Percentiles rank a stretch among this genome's conserved stretches.
Conservation (phyloP, 2,329 filamentous ascomycete genomes). For the Nemania abortiva region DNA sequence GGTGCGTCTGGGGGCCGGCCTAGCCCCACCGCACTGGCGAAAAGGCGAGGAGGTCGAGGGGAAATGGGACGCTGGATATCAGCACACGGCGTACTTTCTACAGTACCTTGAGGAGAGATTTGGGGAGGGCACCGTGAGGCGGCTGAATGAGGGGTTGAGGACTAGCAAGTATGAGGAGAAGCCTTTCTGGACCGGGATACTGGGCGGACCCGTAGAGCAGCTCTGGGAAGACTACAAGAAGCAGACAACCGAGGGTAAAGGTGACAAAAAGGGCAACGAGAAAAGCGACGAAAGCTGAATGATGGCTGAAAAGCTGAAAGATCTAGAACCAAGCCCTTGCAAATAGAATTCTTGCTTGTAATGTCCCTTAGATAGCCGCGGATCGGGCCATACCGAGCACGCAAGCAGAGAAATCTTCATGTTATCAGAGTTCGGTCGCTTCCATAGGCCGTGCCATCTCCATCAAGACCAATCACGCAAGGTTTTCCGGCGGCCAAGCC, state of each 20-base stretch:
- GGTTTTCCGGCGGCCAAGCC: constrained; percentile 20
- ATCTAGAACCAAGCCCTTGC: constrained; percentile 25
- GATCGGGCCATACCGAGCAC: constrained; percentile 22
- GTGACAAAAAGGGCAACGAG: background rate
- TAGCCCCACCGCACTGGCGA: constrained; percentile 88
- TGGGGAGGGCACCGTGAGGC: constrained; percentile 69
- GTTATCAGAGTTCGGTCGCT: background rate
- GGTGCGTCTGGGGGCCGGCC: constrained; percentile 79
- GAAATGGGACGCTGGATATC: constrained; percentile 90
- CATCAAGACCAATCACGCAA: constrained; percentile 25
- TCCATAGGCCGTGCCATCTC: constrained; percentile 10
- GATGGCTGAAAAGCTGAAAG: background rate
- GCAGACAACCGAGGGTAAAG: constrained; percentile 41
- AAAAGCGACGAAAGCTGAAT: constrained; percentile 10
- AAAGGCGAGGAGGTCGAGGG: constrained; percentile 53
- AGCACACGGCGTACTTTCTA: constrained; percentile 91
- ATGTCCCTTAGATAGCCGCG: constrained; percentile 25
- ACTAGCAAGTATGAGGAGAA: constrained; percentile 73
- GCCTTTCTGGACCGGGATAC: constrained; percentile 74
- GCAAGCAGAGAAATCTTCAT: constrained; percentile 18
- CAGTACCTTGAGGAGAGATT: constrained; percentile 82
- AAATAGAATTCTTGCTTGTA: constrained; percentile 8
- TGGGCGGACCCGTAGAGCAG: constrained; percentile 73
- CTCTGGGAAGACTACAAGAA: constrained; percentile 80
- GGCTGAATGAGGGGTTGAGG: constrained; percentile 76